Base-by-base conservation (phyloP, 148 eudicot genomes). In the Rhododendron ferrugineum region DNA sequence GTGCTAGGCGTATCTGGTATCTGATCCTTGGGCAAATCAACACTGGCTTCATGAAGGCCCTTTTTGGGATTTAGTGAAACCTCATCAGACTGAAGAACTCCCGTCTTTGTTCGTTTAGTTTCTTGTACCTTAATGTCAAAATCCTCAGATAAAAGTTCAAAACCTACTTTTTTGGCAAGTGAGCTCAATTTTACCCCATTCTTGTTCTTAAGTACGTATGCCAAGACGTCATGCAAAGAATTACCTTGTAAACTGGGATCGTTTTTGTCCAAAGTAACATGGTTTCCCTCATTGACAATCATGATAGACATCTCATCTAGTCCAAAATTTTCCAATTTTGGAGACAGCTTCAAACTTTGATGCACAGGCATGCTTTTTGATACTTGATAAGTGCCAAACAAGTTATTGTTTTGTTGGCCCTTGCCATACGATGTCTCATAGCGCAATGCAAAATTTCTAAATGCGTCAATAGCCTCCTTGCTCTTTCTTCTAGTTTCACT, bases 101-200 rank as follows among this genome's bases (percentile, higher is more conserved):
- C 88, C 62, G 80, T 79, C 56, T 88, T 88, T 73, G 88, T 28
- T 68, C 90, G 89, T 80, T 81, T 77, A 77, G 86, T 87, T 90
- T 92, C 91, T 84, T 88, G 88, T 81, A 85, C 72, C 75, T 90
- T 90, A 66, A 96, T 88, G 81, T 93, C 94, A 52, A 93, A 66
- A 87, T 96, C 98, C 81, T 94, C 94, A 62, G 99, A 96, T 79
- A 96, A 86, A 85, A 96, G 97, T 89, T 94, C 93, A 73, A 96
- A 96, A 75, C 99, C 99, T 46, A 87, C 97, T 87, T 94, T 94
- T 85, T 92, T 94, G 49, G 95, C 99, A 88, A 94, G 89, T 30
- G 94, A 90, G 89, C 97, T 94, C 79, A 96, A 84, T 87, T 92
- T 96, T 60, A 85, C 83, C 85, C 87, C 88, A 80, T 90, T 91